Evolutionary conservation across 257 asterid species (phyloP).

Genomic region (Plantago major): DNA sequence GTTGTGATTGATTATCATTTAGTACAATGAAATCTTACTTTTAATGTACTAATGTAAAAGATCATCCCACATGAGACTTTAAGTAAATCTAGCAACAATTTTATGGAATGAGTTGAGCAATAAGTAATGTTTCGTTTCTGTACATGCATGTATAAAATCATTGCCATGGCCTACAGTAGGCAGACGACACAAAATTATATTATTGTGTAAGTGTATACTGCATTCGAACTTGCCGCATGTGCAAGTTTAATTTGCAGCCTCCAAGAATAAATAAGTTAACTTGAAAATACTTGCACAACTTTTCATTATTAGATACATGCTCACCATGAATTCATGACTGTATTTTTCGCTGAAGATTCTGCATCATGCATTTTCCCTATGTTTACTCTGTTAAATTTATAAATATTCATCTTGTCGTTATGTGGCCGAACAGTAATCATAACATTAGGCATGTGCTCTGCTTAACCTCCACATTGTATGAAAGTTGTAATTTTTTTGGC

Average conservation of each 20-base stretch:
- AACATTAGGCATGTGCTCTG: neutral
- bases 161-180: neutral
- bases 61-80: neutral
- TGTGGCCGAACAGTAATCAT: neutral
- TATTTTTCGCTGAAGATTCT: too few relatives aligned
- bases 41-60: neutral
- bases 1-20: constrained; percentile 6
- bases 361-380: too few relatives aligned
- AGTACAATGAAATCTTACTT: constrained; percentile 4
- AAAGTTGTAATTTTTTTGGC: neutral
- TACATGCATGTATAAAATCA: neutral
- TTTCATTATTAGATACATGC: too few relatives aligned
- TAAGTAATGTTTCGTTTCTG: constrained; percentile 11
- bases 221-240: neutral
- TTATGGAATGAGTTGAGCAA: neutral
- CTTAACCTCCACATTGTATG: neutral
- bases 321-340: too few relatives aligned
- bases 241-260: too few relatives aligned
- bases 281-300: constrained; percentile 1
- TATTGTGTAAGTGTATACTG: neutral
- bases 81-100: neutral
- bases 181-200: neutral
- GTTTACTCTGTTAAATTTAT: too few relatives aligned
- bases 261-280: neutral
- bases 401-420: neutral